Conservation (phyloP, 192 early-diverging fungal species). For the Coemansia reversa region DNA sequence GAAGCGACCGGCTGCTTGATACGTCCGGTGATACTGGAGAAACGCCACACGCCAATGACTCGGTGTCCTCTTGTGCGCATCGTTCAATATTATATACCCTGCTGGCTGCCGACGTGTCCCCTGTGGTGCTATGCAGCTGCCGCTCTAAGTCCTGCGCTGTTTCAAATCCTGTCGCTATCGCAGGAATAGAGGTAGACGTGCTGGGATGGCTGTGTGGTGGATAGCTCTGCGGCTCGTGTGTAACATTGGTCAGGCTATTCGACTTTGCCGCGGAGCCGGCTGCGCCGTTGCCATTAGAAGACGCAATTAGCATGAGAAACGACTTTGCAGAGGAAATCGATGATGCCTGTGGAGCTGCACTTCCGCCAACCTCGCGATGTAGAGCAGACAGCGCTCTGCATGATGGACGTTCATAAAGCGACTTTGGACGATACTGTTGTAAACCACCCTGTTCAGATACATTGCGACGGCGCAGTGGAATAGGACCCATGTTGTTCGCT, state of each 20-base stretch:
- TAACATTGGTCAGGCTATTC: conserved; percentile 10
- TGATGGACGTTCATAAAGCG: conserved; percentile 38
- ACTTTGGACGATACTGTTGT: conserved; percentile 34
- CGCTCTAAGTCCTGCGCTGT: conserved; percentile 1
- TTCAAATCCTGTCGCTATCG: conserved; percentile 6
- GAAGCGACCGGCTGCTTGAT: conserved; percentile 30
- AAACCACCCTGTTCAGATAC: not conserved
- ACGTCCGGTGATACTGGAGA: conserved; percentile 15
- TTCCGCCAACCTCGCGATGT: not conserved
- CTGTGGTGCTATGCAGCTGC: not conserved
- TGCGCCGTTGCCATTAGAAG: not conserved
- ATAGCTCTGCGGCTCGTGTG: not conserved
- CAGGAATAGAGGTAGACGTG: conserved; percentile 10
- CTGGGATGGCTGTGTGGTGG: not conserved
- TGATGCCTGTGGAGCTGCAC: conserved; percentile 18
- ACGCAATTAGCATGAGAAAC: conserved; percentile 46
- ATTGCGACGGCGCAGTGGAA: conserved; percentile 2
- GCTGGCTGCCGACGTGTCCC: not conserved
- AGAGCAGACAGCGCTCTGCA: conserved; percentile 3
- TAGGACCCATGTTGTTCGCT: not conserved
- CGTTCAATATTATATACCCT: not conserved
- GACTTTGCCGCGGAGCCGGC: not conserved
- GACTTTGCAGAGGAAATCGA: conserved; percentile 47
- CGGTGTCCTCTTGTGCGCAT: conserved; percentile 4
- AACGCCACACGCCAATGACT: not conserved